phyloP scores from a whole-genome alignment of 139 green algal genomes.

The Klebsormidium nitens region DNA sequence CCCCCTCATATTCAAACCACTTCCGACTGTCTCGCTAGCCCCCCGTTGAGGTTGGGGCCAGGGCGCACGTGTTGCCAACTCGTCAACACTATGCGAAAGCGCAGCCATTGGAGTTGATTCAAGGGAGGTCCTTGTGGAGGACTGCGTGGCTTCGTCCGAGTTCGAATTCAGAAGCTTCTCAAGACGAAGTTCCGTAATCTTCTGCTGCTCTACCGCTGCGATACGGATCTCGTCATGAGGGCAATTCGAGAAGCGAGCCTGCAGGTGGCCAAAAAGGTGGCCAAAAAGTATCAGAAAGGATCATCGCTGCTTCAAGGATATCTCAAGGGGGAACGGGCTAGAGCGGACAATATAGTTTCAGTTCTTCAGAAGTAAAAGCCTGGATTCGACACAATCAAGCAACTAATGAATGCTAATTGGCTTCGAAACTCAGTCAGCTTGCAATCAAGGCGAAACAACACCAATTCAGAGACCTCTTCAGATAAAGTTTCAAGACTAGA shows the following conservation, averaged over 20 bases:
- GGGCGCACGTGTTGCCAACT: neutral
- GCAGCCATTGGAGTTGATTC: neutral
- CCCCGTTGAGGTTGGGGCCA: neutral
- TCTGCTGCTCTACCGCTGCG: constrained; percentile 84
- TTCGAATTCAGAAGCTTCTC: constrained; percentile 43
- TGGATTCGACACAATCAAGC: no score
- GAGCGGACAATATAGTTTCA: no score
- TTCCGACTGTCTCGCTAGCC: neutral
- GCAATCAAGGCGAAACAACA: neutral
- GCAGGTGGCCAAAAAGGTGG: constrained; percentile 12
- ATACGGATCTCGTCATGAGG: constrained; percentile 60
- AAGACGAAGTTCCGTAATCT: constrained; percentile 92
- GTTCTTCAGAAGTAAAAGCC: no score
- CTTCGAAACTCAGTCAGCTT: neutral
- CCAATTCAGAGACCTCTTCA: neutral
- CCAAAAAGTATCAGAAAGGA: neutral
- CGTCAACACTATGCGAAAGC: neutral
- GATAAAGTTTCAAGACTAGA: neutral
- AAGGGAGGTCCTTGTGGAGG: neutral
- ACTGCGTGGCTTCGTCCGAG: neutral
- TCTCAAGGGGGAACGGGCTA: no score
- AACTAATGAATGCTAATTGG: neutral
- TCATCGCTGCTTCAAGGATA: neutral
- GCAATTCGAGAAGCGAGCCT: constrained; percentile 44
- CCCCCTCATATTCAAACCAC: no score